Percentiles rank a stretch among this genome's conserved stretches.
Evolutionary conservation across 768 basidiomycete genomes (phyloP).

Genomic region (Russula compacta): DNA sequence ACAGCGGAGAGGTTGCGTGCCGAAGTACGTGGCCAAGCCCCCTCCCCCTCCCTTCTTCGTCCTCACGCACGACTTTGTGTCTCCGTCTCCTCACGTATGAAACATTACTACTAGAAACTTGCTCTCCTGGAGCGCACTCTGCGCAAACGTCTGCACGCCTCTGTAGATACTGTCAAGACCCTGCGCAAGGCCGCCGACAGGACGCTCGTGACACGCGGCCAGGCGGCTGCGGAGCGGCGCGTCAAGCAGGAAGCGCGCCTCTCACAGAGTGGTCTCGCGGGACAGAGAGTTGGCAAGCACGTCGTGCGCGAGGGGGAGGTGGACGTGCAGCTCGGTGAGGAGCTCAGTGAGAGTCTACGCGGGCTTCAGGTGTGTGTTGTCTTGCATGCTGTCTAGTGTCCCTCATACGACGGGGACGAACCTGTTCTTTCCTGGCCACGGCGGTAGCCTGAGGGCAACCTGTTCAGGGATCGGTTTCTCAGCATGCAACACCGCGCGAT

Average conservation of each 20-base stretch:
- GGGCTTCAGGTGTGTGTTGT: constrained; percentile 59
- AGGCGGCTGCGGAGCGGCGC: constrained; percentile 33
- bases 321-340: constrained; percentile 86
- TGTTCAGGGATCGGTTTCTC: constrained; percentile 82
- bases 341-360: constrained; percentile 76
- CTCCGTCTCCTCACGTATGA: background rate
- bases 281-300: constrained; percentile 74
- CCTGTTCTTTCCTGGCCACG: background rate
- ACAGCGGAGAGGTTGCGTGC: constrained; percentile 55
- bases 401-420: background rate
- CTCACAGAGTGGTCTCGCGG: constrained; percentile 53
- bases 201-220: constrained; percentile 32
- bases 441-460: constrained; percentile 80
- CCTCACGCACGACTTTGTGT: too few species aligned
- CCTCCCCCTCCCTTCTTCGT: background rate
- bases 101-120: constrained; percentile 45
- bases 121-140: constrained; percentile 49
- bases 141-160: constrained; percentile 50
- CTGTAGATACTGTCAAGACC: constrained; percentile 46
- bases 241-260: constrained; percentile 40
- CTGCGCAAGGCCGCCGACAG: constrained; percentile 39
- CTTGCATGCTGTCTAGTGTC: background rate
- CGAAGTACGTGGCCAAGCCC: constrained; percentile 39
- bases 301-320: constrained; percentile 57
- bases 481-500: constrained; percentile 83